Evolutionary conservation across 306 rosid genomes (phyloP), one percentile per base, ranked within the genome.

Genomic region (Astragalus membranaceus): DNA sequence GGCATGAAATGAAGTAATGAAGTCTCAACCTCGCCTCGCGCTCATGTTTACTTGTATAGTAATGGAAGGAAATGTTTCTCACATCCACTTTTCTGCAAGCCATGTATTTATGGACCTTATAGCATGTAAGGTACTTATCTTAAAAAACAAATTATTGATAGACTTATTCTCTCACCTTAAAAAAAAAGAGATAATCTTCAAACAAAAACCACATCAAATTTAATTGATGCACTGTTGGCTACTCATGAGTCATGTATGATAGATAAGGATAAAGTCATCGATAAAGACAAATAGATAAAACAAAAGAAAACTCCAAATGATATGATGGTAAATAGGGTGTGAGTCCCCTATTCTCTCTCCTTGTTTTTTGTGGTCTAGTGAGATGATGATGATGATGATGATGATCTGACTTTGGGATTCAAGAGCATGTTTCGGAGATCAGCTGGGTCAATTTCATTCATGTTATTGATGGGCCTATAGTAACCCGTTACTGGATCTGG

Each of bases 401-500:
- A 23, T 5, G 64, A 13, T 59, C 57, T 72, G 29, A 49, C 37
- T 30, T 30, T 78, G 61, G 37, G 82, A 41, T 74, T 83, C 82
- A 83, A 60, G 10, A 87, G 77, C 79, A 73, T 74, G 6, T 53
- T 15, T 11, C 84, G 82, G 36, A 88, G 88, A 82, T 83, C 85
- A 30, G 67, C 86, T 20, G 88, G 85, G 74, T 88, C 88, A 23
- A 81, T 77, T 47, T 85, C 86, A 10, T 69, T 41, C 0, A 20
- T 16, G 10, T 7, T 75, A 35, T 69, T 79, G 11, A 75, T 70
- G 68, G 93, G 89, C 68, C 85, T 82, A 36, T 85, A 83, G 54
- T 74, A 85, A 9, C 92, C 88, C 2, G 81, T 79, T 0, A 73
- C 73, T 10, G 93, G 90, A 39, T 85, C 85, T 0, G 88, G 88